Percentiles rank a stretch among this genome's conserved stretches.
Conservation (phyloP, 805 yeast genomes). For the Yamadazyma laniorum region DNA sequence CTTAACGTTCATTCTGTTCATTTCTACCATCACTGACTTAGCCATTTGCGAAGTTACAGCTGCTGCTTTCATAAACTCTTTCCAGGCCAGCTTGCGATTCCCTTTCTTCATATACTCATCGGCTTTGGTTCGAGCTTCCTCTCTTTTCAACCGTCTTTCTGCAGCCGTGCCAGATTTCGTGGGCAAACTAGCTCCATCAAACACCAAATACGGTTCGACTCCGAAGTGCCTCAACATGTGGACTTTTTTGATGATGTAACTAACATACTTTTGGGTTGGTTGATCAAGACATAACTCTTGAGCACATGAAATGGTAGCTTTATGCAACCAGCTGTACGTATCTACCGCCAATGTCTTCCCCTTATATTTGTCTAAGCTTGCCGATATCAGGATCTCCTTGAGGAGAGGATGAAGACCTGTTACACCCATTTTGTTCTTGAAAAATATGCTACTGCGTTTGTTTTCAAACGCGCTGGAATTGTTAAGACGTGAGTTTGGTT, state of each 20-base stretch:
- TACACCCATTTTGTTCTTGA: conserved; percentile 88
- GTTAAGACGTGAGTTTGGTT: too few species aligned
- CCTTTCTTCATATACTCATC: conserved; percentile 50
- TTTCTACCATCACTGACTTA: conserved; percentile 70
- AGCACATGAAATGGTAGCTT: conserved; percentile 80
- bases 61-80: conserved; percentile 72
- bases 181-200: conserved; percentile 88
- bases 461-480: background rate
- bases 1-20: conserved; percentile 54
- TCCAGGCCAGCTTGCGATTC: conserved; percentile 58
- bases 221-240: conserved; percentile 64
- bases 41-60: conserved; percentile 93
- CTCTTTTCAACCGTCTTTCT: conserved; percentile 58
- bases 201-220: conserved; percentile 81
- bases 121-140: conserved; percentile 58
- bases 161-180: conserved; percentile 72
- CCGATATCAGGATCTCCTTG: conserved; percentile 66
- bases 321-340: conserved; percentile 95
- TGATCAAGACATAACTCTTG: conserved; percentile 69
- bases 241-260: conserved; percentile 65
- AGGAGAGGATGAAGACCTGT: conserved; percentile 77
- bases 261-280: conserved; percentile 72
- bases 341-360: conserved; percentile 90
- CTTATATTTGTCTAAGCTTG: conserved; percentile 55
- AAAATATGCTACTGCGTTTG: too few species aligned